A percentile compares a stretch with the other conserved stretches of the same genome.
phyloP scores from a whole-genome alignment of 257 asterid genomes.

The Ilex aquifolium region DNA sequence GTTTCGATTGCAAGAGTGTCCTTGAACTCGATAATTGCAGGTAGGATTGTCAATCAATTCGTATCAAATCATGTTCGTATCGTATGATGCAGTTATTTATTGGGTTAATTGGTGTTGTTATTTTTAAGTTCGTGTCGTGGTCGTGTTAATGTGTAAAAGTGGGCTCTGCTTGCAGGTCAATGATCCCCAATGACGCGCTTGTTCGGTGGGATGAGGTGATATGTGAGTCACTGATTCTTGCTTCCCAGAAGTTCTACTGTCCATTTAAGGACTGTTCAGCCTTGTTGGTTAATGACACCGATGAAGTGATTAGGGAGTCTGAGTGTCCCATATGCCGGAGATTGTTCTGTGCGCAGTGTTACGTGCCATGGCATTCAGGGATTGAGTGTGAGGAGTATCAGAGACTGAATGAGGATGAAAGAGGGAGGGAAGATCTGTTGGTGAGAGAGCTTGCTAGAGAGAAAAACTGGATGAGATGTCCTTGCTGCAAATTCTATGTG shows the following conservation, averaged over 20 bases:
- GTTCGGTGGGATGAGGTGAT: constrained; percentile 25
- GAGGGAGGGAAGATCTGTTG: constrained; percentile 15
- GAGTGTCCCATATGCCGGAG: constrained; percentile 20
- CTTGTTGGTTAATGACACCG: constrained; percentile 16
- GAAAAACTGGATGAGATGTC: constrained; percentile 23
- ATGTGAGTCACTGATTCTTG: neutral
- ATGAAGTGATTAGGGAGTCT: neutral
- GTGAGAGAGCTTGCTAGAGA: constrained; percentile 12
- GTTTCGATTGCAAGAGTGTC: constrained; percentile 23
- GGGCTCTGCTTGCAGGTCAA: constrained; percentile 8
- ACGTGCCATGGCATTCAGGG: constrained; percentile 23
- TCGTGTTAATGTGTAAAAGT: too few species aligned
- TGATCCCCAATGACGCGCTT: constrained; percentile 14
- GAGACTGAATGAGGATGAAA: constrained; percentile 11
- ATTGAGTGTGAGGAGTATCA: constrained; percentile 17
- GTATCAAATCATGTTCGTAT: too few species aligned
- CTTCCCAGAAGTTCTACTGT: constrained; percentile 14
- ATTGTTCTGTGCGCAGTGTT: constrained; percentile 22
- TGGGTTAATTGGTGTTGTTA: too few species aligned
- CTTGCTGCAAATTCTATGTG: constrained; percentile 15
- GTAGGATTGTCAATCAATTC: too few species aligned
- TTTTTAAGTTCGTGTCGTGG: too few species aligned
- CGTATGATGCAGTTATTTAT: too few species aligned
- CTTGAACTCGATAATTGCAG: constrained; percentile 27
- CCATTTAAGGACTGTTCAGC: constrained; percentile 27